These are phyloP conservation scores for Phytophthora aleatoria DNA, from an alignment of 352 stramenopile genomes.

Conservation along the genomic window DNA sequence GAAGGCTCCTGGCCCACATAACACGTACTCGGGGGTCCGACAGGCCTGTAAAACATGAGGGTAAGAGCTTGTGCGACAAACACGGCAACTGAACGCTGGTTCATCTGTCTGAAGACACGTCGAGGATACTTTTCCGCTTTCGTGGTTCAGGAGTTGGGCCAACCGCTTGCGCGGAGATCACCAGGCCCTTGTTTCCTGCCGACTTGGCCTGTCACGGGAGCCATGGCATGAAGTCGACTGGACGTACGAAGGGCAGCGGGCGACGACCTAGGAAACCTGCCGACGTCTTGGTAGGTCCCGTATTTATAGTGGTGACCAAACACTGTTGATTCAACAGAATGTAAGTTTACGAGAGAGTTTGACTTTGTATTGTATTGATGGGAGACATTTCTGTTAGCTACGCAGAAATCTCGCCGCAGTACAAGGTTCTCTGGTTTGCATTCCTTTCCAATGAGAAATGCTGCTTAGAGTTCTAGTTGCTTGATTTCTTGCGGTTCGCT, in stretches of 20 bases:
- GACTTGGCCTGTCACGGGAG: not conserved
- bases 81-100: not conserved
- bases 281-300: not conserved
- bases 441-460: conserved; percentile 40
- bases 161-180: conserved; percentile 26
- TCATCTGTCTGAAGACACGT: conserved; percentile 8
- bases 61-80: conserved; percentile 4
- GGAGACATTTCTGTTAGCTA: conserved; percentile 20
- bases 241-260: not conserved
- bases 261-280: not conserved
- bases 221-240: not conserved
- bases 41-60: conserved; percentile 3
- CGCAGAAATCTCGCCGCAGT: conserved; percentile 11
- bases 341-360: not conserved
- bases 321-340: not conserved
- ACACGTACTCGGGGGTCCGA: conserved; percentile 2
- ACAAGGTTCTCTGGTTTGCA: conserved; percentile 12
- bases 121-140: conserved; percentile 28
- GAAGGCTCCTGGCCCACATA: conserved; percentile 45
- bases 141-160: conserved; percentile 31
- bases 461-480: conserved; percentile 1
- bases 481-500: conserved; percentile 14
- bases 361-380: conserved; percentile 16
- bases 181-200: not conserved
- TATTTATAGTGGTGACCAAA: not conserved